Base-by-base conservation (phyloP, 2,329 filamentous ascomycete genomes). In the Sclerotinia glacialis region DNA sequence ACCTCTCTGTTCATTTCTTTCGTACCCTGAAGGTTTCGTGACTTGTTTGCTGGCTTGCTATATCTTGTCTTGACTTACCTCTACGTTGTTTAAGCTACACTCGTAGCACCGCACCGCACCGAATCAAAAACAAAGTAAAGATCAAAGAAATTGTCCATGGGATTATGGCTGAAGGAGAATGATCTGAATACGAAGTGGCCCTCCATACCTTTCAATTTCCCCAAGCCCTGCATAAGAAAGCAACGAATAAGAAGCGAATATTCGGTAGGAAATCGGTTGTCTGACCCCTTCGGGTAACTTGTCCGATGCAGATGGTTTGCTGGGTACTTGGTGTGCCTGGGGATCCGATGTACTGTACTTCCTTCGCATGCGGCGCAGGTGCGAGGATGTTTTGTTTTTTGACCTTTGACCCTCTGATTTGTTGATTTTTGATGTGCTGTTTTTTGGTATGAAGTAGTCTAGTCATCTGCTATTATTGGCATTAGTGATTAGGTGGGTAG, bases 171-270 rank as follows among this genome's bases (percentile, higher is more conserved):
- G n/a, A 28, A 54, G 11, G 34, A 31, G 12, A 7, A 21, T 60
- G 58, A 37, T 60, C 31, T 8, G 31, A 49, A 61, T 61, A 61
- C 58, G 58, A 61, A 49, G 44, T 11, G n/a, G 46, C 1, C 16
- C 42, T 59, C 55, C 40, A 46, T 14, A 8, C 5, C 1, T 54
- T 34, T 14, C 28, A 21, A 54, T 31, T 34, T 46, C 18, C 12
- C 26, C 12, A 8, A 34, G n/a, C n/a, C 34, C 14, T 40, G 34
- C 53, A 55, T 55, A 34, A 21, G 5, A 1, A 16, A 49, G 14
- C 5, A 16, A 23, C 56, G 56, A 60, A 60, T 60, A 7, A 60
- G 3, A 14, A 37, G 14, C n/a, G 9, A 11, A n/a, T n/a, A 0
- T 26, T 5, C 2, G 18, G 3, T 16, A 26, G 2, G 3, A 11